Percentiles rank a stretch among this genome's conserved stretches.
These are phyloP conservation scores for Fraxinus velutina DNA, from an alignment of 305 asterid species.

Conservation along the genomic window DNA sequence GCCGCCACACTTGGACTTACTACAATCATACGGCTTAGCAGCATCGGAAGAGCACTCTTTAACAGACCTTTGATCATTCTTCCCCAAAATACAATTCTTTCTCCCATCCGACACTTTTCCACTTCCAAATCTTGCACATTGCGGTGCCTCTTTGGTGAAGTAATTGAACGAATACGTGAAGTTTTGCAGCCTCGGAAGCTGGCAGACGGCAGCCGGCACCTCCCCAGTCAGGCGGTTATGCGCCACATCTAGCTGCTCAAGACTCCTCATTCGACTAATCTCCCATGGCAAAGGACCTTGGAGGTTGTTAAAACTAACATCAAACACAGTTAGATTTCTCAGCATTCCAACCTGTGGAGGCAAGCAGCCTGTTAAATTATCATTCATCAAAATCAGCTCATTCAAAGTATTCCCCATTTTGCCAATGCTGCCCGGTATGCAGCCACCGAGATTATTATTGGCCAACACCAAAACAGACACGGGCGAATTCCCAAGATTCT, in stretches of 20 bases:
- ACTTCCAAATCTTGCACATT: conserved; percentile 22
- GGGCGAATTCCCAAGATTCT: conserved; percentile 52
- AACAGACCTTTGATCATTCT: conserved; percentile 37
- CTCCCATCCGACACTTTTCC: conserved; percentile 31
- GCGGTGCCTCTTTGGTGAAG: conserved; percentile 47
- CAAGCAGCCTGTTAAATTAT: conserved; percentile 52
- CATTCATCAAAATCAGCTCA: conserved; percentile 47
- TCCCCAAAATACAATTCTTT: conserved; percentile 46
- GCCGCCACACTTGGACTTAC: conserved; percentile 30
- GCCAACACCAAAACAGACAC: conserved; percentile 60
- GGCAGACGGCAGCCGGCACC: conserved; percentile 42
- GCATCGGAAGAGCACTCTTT: conserved; percentile 41
- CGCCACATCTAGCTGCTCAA: conserved; percentile 51
- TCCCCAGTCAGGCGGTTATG: conserved; percentile 48
- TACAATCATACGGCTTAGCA: conserved; percentile 49
- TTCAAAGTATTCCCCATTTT: conserved; percentile 47
- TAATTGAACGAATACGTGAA: conserved; percentile 51
- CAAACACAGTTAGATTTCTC: conserved; percentile 45
- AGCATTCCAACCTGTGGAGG: conserved; percentile 48
- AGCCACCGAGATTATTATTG: conserved; percentile 49
- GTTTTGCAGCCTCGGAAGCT: conserved; percentile 48
- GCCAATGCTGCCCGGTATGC: conserved; percentile 54
- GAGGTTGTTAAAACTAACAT: conserved; percentile 46
- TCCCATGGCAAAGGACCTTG: conserved; percentile 44
- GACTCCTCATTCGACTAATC: conserved; percentile 37